phyloP scores from a whole-genome alignment of 2,329 filamentous ascomycete genomes.

The Microdochium nivale region DNA sequence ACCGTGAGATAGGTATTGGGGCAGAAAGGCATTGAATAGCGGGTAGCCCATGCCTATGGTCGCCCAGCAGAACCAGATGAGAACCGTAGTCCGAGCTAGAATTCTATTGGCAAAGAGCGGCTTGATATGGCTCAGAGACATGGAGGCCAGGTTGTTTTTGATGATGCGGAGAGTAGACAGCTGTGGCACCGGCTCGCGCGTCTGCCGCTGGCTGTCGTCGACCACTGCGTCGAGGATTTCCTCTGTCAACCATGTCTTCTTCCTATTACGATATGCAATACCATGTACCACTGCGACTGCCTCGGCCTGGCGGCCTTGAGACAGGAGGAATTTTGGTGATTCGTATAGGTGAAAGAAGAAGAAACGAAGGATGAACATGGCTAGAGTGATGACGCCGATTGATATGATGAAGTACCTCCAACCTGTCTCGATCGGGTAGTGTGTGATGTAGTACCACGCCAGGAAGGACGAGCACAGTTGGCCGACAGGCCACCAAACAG shows the following conservation, averaged over 20 bases:
- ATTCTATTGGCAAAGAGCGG: slow-evolving; percentile 54
- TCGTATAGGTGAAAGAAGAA: slow-evolving; percentile 76
- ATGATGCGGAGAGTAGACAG: slow-evolving; percentile 33
- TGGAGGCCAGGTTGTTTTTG: slow-evolving; percentile 51
- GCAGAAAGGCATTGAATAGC: slow-evolving; percentile 85
- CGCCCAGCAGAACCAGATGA: slow-evolving; percentile 74
- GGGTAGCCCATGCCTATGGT: slow-evolving; percentile 82
- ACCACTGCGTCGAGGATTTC: slow-evolving; percentile 54
- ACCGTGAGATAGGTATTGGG: slow-evolving; percentile 67
- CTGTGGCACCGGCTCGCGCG: slow-evolving; percentile 9
- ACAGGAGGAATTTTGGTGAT: slow-evolving; percentile 76
- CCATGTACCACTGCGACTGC: slow-evolving; percentile 74
- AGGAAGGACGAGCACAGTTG: slow-evolving; percentile 65
- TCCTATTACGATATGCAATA: slow-evolving; percentile 62
- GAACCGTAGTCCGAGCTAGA: slow-evolving; percentile 38
- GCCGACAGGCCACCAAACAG: slow-evolving; percentile 80
- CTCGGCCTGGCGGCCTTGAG: slow-evolving; percentile 66
- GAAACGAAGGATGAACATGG: slow-evolving; percentile 72
- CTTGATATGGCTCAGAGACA: slow-evolving; percentile 58
- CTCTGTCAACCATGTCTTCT: slow-evolving; percentile 68
- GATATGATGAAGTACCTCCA: slow-evolving; percentile 70
- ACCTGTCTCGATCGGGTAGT: slow-evolving; percentile 59
- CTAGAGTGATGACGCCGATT: slow-evolving; percentile 63
- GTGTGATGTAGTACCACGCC: slow-evolving; percentile 69
- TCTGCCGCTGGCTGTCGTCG: slow-evolving; percentile 22